These are phyloP conservation scores for Dactylellina parvicollis DNA, from an alignment of 2,329 filamentous ascomycete genomes.

Conservation along the genomic window DNA sequence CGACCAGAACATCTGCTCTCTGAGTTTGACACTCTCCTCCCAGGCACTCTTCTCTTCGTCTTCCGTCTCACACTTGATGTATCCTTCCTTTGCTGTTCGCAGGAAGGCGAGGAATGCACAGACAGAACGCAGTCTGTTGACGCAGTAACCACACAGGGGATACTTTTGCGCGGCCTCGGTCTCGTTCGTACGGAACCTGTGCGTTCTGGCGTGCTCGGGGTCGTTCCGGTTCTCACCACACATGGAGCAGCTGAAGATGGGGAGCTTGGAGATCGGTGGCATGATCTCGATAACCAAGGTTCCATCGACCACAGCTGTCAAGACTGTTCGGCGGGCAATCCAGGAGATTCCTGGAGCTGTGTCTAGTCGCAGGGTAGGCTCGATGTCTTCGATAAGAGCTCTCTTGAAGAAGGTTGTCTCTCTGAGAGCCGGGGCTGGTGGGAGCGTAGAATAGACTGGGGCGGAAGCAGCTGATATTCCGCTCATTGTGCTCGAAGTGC, in stretches of 20 bases:
- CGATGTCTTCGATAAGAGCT: conserved; percentile 86
- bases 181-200: conserved; percentile 89
- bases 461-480: conserved; percentile 66
- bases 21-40: conserved; percentile 89
- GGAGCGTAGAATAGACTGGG: conserved; percentile 61
- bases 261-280: conserved; percentile 67
- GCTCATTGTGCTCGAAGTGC: conserved; percentile 71
- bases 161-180: conserved; percentile 87
- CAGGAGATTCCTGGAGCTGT: conserved; percentile 90
- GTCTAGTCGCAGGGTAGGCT: conserved; percentile 90
- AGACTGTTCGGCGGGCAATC: conserved; percentile 85
- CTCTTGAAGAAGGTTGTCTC: conserved; percentile 96
- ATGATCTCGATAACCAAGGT: conserved; percentile 90
- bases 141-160: conserved; percentile 87
- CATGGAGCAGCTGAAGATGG: conserved; percentile 76
- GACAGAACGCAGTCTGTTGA: conserved; percentile 82
- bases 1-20: conserved; percentile 98
- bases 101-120: conserved; percentile 94
- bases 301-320: conserved; percentile 84
- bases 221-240: conserved; percentile 85
- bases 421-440: conserved; percentile 73
- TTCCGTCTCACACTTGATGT: conserved; percentile 83
- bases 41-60: conserved; percentile 88
- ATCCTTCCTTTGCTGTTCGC: conserved; percentile 88
- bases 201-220: conserved; percentile 76